Conservation (phyloP, 2,329 filamentous ascomycete species). For the Cladosporium velox region DNA sequence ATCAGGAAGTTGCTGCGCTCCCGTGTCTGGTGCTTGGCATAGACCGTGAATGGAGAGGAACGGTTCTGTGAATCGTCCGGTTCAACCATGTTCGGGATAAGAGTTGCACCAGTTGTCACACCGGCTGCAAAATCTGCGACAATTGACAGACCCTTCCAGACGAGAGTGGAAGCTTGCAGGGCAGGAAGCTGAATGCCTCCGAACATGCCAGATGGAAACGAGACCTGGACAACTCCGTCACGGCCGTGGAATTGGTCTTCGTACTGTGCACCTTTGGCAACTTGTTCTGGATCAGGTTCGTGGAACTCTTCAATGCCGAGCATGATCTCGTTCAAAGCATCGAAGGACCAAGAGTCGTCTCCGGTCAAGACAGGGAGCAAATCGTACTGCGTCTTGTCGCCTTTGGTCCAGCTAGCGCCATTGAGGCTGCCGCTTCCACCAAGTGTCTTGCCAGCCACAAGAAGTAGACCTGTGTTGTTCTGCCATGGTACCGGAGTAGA, state of each 20-base stretch:
- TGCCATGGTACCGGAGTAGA: slow-evolving; percentile 31
- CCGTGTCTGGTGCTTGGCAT: slow-evolving; percentile 28
- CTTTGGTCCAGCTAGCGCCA: slow-evolving; percentile 35
- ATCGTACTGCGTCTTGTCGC: slow-evolving; percentile 32
- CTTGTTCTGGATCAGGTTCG: slow-evolving; percentile 23
- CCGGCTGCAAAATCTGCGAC: slow-evolving; percentile 31
- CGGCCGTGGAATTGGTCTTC: slow-evolving; percentile 24
- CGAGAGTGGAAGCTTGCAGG: slow-evolving; percentile 27
- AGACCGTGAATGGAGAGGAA: slow-evolving; percentile 33
- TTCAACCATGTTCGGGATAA: slow-evolving; percentile 33
- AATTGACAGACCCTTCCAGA: slow-evolving; percentile 27
- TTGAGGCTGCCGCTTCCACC: slow-evolving; percentile 33
- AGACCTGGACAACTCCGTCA: slow-evolving; percentile 29
- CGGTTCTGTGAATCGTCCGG: slow-evolving; percentile 30
- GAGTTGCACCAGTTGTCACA: slow-evolving; percentile 29
- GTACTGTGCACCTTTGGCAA: slow-evolving; percentile 29
- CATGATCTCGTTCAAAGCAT: slow-evolving; percentile 32
- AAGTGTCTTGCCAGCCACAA: slow-evolving; percentile 33
- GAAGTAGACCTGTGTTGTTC: slow-evolving; percentile 24
- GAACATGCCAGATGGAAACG: slow-evolving; percentile 31
- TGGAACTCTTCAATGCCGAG: slow-evolving; percentile 31
- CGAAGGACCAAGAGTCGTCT: slow-evolving; percentile 32
- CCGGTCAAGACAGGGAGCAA: slow-evolving; percentile 33
- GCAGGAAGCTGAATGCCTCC: slow-evolving; percentile 30
- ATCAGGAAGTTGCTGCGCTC: slow-evolving; percentile 31